Percentiles rank a stretch among this genome's conserved stretches.
Conservation (phyloP, 352 stramenopile species). For the Globisporangium perplexum region DNA sequence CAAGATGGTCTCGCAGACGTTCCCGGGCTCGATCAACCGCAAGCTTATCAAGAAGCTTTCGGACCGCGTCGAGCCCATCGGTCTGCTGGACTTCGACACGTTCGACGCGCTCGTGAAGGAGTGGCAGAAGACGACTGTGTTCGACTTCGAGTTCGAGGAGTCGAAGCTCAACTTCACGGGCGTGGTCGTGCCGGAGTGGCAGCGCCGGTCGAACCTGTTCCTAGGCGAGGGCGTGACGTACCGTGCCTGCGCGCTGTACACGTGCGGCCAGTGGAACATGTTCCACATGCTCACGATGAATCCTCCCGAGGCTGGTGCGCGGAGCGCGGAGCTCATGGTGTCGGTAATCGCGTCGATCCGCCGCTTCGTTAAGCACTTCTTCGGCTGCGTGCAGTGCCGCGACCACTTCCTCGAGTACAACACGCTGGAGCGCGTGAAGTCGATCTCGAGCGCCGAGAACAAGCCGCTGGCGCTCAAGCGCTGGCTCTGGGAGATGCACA, state of each 20-base stretch:
- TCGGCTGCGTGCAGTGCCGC: conserved; percentile 71
- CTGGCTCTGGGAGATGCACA: conserved; percentile 85
- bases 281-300: conserved; percentile 86
- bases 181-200: conserved; percentile 54
- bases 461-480: conserved; percentile 61
- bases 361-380: conserved; percentile 84
- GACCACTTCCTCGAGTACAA: conserved; percentile 80
- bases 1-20: conserved; percentile 63
- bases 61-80: conserved; percentile 37
- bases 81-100: conserved; percentile 66
- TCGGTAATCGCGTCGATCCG: conserved; percentile 70
- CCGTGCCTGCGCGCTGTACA: conserved; percentile 69
- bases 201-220: conserved; percentile 60
- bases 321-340: conserved; percentile 47
- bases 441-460: conserved; percentile 53
- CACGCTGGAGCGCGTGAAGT: conserved; percentile 59
- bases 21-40: conserved; percentile 68
- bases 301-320: conserved; percentile 28
- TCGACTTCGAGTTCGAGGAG: conserved; percentile 52
- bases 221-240: conserved; percentile 57
- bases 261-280: conserved; percentile 83
- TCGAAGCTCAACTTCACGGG: conserved; percentile 42
- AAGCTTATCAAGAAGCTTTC: conserved; percentile 52
- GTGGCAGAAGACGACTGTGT: conserved; percentile 51
- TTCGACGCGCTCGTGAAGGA: conserved; percentile 55